Evolutionary conservation across 2,329 filamentous ascomycete genomes (phyloP).

Genomic region (Sclerotinia spermophila): DNA sequence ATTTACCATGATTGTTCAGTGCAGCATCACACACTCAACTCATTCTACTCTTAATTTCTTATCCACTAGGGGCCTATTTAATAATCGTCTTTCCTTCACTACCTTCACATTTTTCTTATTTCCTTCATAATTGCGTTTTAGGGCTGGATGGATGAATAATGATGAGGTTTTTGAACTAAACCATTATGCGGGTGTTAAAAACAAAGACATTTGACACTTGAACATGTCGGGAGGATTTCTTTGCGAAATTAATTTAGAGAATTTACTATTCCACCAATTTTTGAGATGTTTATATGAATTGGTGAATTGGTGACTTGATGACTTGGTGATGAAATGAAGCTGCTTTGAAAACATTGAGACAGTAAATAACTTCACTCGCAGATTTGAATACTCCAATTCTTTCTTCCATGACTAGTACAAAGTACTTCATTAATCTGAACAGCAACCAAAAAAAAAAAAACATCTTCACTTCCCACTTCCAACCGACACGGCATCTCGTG

Average conservation of each 20-base stretch:
- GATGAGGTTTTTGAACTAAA: not conserved
- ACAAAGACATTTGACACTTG: not conserved
- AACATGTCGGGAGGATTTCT: not conserved
- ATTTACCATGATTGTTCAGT: not conserved
- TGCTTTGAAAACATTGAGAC: accelerated
- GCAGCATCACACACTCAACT: not conserved
- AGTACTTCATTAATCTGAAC: accelerated
- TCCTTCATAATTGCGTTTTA: not conserved
- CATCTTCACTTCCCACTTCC: not conserved
- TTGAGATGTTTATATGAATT: not conserved
- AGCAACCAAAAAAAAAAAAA: not conserved
- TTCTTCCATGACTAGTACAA: accelerated
- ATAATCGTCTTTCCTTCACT: not conserved
- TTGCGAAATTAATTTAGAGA: not conserved
- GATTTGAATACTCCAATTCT: not conserved
- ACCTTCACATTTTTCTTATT: not conserved
- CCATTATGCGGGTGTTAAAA: not conserved
- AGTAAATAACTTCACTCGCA: not conserved
- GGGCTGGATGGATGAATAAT: not conserved
- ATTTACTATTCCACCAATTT: not conserved
- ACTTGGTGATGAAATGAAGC: not conserved
- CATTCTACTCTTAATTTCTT: not conserved
- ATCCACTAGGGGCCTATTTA: not conserved
- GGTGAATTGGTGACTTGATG: not conserved
- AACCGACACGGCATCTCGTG: not conserved